Evolutionary conservation across 2,329 filamentous ascomycete genomes (phyloP), one percentile per base, ranked within the genome.

Genomic region (Fusarium coicis): DNA sequence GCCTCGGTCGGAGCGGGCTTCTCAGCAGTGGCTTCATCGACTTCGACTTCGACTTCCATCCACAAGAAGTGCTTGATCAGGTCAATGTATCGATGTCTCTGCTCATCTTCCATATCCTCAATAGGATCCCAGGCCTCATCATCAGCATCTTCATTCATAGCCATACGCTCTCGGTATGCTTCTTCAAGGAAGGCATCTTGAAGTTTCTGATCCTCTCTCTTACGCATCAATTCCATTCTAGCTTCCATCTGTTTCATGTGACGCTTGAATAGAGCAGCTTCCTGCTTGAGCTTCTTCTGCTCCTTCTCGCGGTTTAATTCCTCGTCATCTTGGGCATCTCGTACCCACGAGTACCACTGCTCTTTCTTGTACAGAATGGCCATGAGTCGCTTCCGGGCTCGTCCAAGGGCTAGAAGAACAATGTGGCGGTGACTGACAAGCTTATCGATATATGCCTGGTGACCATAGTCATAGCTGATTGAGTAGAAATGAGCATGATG

Each of bases 1-100:
- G 19, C 11, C 7, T n/a, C 47, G 14, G 42, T 23, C 9, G 44
- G 7, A 6, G 46, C 21, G 16, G 39, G 10, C 12, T 49, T n/a
- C 14, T 42, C 8, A 0, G 56, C 18, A 46, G 43, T 7, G 19
- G 23, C 4, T 10, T 46, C 23, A 15, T 46, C 46, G 7, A 62
- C 59, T n/a, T 40, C 46, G 7, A 62, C 59, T n/a, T 40, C 28
- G 3, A 43, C 34, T 4, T 77, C 64, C 65, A 79, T 70, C 78
- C 77, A 79, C 11, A 79, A 73, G 21, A 79, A 80, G 34, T 79
- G 73, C 52, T 73, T 78, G 42, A 79, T 79, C 66, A 80, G 52
- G 16, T 79, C 77, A 34, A 80, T 73, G 49, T 76, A 80, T 8
- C 68, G 72, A 26, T 77, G 34, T 21, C 78, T 70, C 39, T 73